Percentiles rank a stretch among this genome's conserved stretches.
Evolutionary conservation across 345 rosid genomes (phyloP).

Genomic region (Adansonia digitata): DNA sequence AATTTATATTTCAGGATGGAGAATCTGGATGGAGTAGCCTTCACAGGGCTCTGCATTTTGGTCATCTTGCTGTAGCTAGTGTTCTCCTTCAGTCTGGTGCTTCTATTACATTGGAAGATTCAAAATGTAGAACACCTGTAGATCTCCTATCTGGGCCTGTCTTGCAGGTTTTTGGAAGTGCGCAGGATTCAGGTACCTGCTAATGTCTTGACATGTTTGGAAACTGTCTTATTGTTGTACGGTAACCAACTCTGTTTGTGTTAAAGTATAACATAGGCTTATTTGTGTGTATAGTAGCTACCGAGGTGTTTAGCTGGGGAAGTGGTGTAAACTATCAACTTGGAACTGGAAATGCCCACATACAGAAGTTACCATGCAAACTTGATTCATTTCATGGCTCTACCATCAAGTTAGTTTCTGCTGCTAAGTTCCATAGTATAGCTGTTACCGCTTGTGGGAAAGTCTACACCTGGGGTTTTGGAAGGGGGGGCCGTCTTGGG

Average conservation of each 20-base stretch:
- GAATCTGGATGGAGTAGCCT: conserved; percentile 99
- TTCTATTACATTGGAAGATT: conserved; percentile 63
- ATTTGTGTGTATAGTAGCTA: conserved; percentile 48
- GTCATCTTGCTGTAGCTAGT: conserved; percentile 96
- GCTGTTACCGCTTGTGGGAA: conserved; percentile 74
- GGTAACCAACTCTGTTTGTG: background rate
- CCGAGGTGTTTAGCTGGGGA: conserved; percentile 97
- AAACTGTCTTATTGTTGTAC: conserved; percentile 10
- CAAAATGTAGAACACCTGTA: conserved; percentile 65
- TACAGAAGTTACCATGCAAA: conserved; percentile 88
- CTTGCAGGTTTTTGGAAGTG: conserved; percentile 50
- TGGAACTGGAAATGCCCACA: conserved; percentile 87
- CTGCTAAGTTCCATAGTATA: conserved; percentile 92
- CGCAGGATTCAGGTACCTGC: conserved; percentile 47
- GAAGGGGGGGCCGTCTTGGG: conserved; percentile 99
- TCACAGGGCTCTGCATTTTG: conserved; percentile 94
- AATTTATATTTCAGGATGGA: conserved; percentile 66
- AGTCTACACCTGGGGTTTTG: conserved; percentile 96
- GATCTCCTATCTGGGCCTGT: conserved; percentile 96
- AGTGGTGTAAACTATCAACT: conserved; percentile 96
- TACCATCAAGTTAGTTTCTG: conserved; percentile 65
- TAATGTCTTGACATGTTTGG: conserved; percentile 14
- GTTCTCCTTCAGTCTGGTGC: conserved; percentile 76
- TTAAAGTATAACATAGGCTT: conserved; percentile 8
- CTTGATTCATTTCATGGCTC: conserved; percentile 84